Conservation (phyloP, 306 rosid genomes). For the Crataegus laevigata region DNA sequence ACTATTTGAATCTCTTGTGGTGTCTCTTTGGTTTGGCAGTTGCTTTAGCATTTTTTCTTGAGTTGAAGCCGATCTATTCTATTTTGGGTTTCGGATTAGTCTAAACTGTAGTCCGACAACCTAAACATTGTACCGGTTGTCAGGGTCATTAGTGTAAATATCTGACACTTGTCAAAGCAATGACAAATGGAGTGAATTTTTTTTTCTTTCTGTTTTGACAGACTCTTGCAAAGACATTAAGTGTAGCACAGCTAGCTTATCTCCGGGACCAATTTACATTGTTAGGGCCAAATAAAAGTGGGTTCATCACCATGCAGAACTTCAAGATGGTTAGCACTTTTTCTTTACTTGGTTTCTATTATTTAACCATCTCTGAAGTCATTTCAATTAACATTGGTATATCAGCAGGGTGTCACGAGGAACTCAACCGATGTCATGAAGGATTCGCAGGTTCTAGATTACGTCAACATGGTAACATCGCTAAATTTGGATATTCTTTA, state of each 20-base stretch:
- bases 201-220: conserved; percentile 32
- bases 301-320: conserved; percentile 79
- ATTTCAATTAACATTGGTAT: conserved; percentile 15
- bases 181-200: conserved; percentile 1
- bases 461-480: conserved; percentile 49
- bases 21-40: neutral
- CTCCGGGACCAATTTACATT: conserved; percentile 60
- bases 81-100: neutral
- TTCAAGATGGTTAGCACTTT: conserved; percentile 60
- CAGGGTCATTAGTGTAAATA: neutral
- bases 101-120: neutral
- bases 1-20: neutral
- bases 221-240: conserved; percentile 83
- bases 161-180: neutral
- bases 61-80: neutral
- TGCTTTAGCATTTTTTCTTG: neutral
- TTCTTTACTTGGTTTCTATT: neutral
- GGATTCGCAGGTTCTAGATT: conserved; percentile 67
- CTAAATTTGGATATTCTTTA: neutral
- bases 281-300: conserved; percentile 72
- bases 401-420: conserved; percentile 55
- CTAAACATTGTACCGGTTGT: neutral
- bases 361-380: conserved; percentile 6
- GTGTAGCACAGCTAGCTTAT: conserved; percentile 58
- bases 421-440: conserved; percentile 68